phyloP scores from a whole-genome alignment of 1,284 basidiomycete species.

The Golubevia sp. region DNA sequence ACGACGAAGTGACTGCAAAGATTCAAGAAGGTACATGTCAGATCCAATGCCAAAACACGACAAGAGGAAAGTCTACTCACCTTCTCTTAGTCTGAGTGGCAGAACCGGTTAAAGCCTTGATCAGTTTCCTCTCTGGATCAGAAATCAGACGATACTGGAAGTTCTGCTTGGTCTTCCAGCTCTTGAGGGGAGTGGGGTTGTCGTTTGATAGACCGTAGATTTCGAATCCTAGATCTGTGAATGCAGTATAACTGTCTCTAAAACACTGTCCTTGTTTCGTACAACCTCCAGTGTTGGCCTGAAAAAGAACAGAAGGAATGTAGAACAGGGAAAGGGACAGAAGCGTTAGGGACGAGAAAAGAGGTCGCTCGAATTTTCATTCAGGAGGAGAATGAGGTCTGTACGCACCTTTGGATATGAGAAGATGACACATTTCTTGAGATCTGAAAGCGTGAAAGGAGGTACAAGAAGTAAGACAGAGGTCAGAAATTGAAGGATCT shows the following conservation, averaged over 20 bases:
- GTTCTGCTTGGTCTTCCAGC: constrained; percentile 69
- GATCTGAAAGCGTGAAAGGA: background rate
- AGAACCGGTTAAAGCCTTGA: constrained; percentile 79
- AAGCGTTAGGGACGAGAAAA: background rate
- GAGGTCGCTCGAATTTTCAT: constrained; percentile 18
- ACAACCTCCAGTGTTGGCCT: constrained; percentile 42
- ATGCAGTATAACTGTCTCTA: constrained; percentile 79
- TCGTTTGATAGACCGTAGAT: constrained; percentile 88
- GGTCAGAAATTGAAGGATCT: background rate
- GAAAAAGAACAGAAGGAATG: constrained; percentile 7
- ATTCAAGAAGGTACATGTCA: background rate
- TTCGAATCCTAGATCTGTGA: constrained; percentile 71
- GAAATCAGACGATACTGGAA: constrained; percentile 84
- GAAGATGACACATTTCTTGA: constrained; percentile 80
- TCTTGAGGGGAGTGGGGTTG: constrained; percentile 67
- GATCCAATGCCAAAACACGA: too few relatives aligned
- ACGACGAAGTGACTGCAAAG: constrained; percentile 45
- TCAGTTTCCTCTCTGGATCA: constrained; percentile 79
- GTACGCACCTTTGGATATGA: constrained; percentile 65
- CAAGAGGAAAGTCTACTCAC: too few relatives aligned
- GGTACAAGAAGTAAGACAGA: background rate
- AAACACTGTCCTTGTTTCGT: constrained; percentile 60
- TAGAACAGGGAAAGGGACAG: constrained; percentile 51
- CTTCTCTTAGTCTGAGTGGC: constrained; percentile 68
- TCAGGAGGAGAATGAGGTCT: constrained; percentile 41